Percentiles rank a stretch among this genome's conserved stretches.
Evolutionary conservation across 805 yeast species (phyloP).

Genomic region (Cyberlindnera lachancei): DNA sequence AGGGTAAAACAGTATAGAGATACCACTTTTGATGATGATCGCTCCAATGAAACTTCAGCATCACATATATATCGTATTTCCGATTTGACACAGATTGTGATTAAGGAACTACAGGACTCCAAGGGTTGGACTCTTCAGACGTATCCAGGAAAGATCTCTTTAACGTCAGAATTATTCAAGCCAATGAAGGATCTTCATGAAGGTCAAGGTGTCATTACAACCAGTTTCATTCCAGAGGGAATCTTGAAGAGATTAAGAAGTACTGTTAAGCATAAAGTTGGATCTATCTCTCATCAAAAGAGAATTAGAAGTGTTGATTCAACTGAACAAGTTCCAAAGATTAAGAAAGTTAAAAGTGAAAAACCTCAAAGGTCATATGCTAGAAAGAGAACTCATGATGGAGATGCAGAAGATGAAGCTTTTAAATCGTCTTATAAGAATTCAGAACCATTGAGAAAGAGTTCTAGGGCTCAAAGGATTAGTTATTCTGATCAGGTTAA

Average conservation of each 20-base stretch:
- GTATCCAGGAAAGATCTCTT: slow-evolving; percentile 72
- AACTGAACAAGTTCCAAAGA: slow-evolving; percentile 7
- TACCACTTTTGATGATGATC: slow-evolving; percentile 31
- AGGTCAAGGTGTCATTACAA: slow-evolving; percentile 49
- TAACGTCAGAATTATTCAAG: slow-evolving; percentile 65
- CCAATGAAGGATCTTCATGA: slow-evolving; percentile 50
- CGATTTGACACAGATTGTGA: slow-evolving; percentile 62
- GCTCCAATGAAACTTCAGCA: slow-evolving; percentile 21
- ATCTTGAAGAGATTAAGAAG: slow-evolving; percentile 30
- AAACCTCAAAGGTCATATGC: slow-evolving; percentile 9
- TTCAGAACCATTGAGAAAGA: slow-evolving; percentile 33
- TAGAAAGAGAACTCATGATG: slow-evolving; percentile 11
- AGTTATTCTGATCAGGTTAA: slow-evolving; percentile 26
- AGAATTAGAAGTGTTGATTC: slow-evolving; percentile 7
- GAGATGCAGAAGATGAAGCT: slow-evolving; percentile 15
- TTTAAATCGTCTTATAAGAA: slow-evolving; percentile 1
- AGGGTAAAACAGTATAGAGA: slow-evolving; percentile 76
- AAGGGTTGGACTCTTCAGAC: slow-evolving; percentile 66
- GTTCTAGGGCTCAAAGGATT: slow-evolving; percentile 30
- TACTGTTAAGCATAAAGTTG: slow-evolving; percentile 27
- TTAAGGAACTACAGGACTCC: slow-evolving; percentile 48
- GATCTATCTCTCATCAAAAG: slow-evolving; percentile 17
- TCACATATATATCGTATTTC: slow-evolving; percentile 55
- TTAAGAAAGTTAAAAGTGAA: slow-evolving; percentile 14
- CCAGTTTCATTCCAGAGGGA: slow-evolving; percentile 46